Evolutionary conservation across 1,284 basidiomycete species (phyloP), one percentile per base, ranked within the genome.

Genomic region (Papiliotrema laurentii): DNA sequence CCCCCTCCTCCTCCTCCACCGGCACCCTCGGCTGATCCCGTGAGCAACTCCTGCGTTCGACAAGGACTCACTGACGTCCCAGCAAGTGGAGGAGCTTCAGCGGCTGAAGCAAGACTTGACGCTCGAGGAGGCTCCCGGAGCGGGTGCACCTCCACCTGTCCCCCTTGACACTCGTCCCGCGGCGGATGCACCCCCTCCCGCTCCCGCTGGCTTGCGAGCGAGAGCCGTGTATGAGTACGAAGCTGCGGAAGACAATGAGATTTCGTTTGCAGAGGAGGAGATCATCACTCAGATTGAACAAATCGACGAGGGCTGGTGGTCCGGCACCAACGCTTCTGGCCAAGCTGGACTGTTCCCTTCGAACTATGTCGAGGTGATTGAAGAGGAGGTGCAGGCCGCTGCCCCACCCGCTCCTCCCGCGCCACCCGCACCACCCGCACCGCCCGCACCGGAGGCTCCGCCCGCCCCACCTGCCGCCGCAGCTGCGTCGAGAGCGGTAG

Each of bases 231-330:
- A 83, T 69, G 83, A 85, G 11, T 94, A 93, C 62, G 84, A 86
- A 66, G 59, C 63, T 33, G 64, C 58, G 4, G 65, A 72, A 49
- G 64, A 72, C 55, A 90, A 91, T 64, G 91, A 96, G 67, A 83
- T 94, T 74, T 72, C 74, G 45, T 78, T 96, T 19, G 60, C 76
- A 2, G 89, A 93, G 69, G 91, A 89, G 43, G 87, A 92, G 65
- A 72, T 84, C 33, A 83, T 94, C 47, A 82, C 85, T 46, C 80
- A 87, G 56, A 83, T 93, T 40, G 87, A 91, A 69, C 81, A 87
- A 72, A 68, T 89, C n/a, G 87, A 86, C 62, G 86, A 89, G 59
- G 86, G 77, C 27, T 80, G 78, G 90, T 92, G 89, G 89, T 80
- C 77, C 54, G 90, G 88, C 26, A 77, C 82, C 37, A 83, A 83